Evolutionary conservation across 169 alveolate genomes (phyloP), one percentile per base, ranked within the genome.

Genomic region (Plasmodium vinckei): DNA sequence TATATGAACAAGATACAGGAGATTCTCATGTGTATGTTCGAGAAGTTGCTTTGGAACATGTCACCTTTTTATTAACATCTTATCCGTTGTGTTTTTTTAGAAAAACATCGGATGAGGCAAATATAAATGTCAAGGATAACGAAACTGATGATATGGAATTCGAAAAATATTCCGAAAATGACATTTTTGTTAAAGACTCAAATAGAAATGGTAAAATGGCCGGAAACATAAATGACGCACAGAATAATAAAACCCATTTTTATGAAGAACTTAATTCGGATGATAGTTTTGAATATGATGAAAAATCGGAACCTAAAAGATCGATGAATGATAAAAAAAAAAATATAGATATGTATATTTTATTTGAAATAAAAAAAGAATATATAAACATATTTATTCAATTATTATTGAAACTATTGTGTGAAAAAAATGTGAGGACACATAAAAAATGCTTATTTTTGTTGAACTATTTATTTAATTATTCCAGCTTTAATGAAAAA

Each of bases 1-100:
- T 82, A 17, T 82, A 67, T 60, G 90, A 82, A 54, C 54, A 59
- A 12, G 90, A 82, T 70, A 67, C 68, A 39, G 90, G 90, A 10
- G 90, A 82, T 67, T 82, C 90, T 3, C 90, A 82, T 47, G n/a
- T 82, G 15, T 82, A 19, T 71, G 90, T 82, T 7, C 25, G 90
- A 17, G 90, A 82, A 59, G 68, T 82, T 27, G 67, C 84, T 25
- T 71, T 82, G 9, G 90, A 70, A 2, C 73, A 67, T 5, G 68
- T 72, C 51, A 70, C 82, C 42, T 82, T 67, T 47, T 56, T 82
- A 6, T 67, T 82, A 67, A 82, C 90, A 1, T 59, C 90, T 6
- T 82, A 65, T 23, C 90, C 90, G 19, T 51, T 82, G 10, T 82
- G 19, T 56, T 82, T 82, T 67, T 82, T 82, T 49, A 51, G 68